Base-by-base conservation (phyloP, 805 yeast genomes). In the Teunomyces panamensis region DNA sequence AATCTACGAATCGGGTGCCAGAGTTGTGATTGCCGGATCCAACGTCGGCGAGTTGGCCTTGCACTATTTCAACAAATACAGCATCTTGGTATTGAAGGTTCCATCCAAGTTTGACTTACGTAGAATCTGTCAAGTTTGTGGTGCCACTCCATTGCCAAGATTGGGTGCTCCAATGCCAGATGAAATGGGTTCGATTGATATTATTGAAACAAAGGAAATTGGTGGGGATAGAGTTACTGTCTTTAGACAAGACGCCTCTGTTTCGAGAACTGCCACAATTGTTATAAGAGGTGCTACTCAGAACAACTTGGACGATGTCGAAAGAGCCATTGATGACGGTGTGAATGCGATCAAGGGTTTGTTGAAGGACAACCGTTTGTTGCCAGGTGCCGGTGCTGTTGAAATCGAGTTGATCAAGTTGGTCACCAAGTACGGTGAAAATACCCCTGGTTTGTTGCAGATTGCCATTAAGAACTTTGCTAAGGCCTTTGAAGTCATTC, bases 141-240 rank as follows among this genome's bases (percentile, higher is more conserved):
- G 98, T 43, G 97, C 97, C 39, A 87, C 97, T 26, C 97, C 98
- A 49, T 77, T 92, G 63, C 92, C 97, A 45, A 79, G 96, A 67
- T 77, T 91, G 49, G 96, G 96, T 54, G 95, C 97, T 2, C 97
- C 97, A 57, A 81, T 88, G 71, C 92, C 96, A 16, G 96, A 91
- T 61, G 97, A 92, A 69, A 80, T 89, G 76, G 99, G 99, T 47
- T 63, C 78, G 37, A 80, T 94, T 51, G 99, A 92, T 64, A 67
- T 85, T 28, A 92, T 94, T 44, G 96, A 88, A 72, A 86, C 96
- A 20, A 81, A 80, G 59, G 99, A 94, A 74, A 89, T 94, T 64
- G 99, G 99, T 55, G 97, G 97, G 46, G 97, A 94, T 70, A 82
- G 97, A 67, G 98, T 94, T 33, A 92, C 98, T 8, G 79, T 94